Evolutionary conservation across 2,329 filamentous ascomycete genomes (phyloP), one percentile per base, ranked within the genome.

Genomic region (Diaporthe ilicicola): DNA sequence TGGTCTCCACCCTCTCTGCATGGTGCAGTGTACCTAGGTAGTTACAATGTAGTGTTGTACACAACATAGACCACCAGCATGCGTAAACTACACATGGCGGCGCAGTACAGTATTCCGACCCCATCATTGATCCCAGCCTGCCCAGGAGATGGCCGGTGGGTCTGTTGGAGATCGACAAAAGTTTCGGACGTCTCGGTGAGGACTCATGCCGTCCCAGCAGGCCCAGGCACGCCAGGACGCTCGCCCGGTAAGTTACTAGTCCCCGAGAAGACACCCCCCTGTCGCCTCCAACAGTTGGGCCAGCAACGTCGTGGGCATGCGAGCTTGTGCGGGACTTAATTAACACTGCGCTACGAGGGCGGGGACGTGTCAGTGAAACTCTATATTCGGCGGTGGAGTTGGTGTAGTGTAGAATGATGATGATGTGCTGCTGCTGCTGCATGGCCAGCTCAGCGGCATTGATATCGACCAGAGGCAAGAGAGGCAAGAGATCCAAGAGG

Each of bases 91-190:
- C n/a, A 15, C 37, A 39, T 34, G 32, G 32, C 37, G n/a, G n/a
- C n/a, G n/a, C n/a, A n/a, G n/a, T n/a, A 39, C 13, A 10, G 37
- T 39, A 39, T 39, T 39, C 13, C 13, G 37, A 39, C 37, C 37
- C 37, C 37, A 39, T 39, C 37, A n/a, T n/a, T n/a, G n/a, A n/a
- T n/a, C n/a, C n/a, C n/a, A n/a, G n/a, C n/a, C n/a, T n/a, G n/a
- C n/a, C 42, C 42, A 62, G 59, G 59, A 64, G 59, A 64, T 64
- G 59, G 59, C 44, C 59, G 29, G 59, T 64, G 59, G 59, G 59
- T 50, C 59, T 24, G 59, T 48, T 29, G 32, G 59, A 62, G 59
- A 62, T 62, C 59, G 59, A 62, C 59, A 62, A 17, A 62, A 50
- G 59, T 50, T 64, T 50, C 44, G 59, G 22, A 27, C 59, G 24